Conservation (phyloP, 768 basidiomycete species). For the Pisolithus marmoratus region DNA sequence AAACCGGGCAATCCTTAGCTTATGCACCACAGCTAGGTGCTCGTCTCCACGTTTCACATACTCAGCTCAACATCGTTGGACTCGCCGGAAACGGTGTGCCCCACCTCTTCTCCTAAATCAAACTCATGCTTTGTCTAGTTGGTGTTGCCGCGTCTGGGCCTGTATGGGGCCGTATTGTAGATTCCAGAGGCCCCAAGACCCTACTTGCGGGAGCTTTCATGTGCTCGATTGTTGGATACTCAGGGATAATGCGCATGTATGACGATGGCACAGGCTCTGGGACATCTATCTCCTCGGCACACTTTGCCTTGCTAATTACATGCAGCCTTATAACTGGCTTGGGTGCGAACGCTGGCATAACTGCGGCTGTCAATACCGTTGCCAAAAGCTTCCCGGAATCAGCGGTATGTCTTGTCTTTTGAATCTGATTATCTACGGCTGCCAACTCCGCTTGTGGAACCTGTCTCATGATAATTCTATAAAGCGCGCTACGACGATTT, state of each 20-base stretch:
- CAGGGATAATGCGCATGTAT: constrained; percentile 60
- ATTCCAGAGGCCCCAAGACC: constrained; percentile 59
- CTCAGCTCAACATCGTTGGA: constrained; percentile 70
- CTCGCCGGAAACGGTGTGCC: constrained; percentile 60
- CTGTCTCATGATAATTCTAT: background rate
- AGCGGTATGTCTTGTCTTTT: constrained; percentile 37
- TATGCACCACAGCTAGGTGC: constrained; percentile 78
- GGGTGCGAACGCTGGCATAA: constrained; percentile 64
- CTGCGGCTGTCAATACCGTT: constrained; percentile 63
- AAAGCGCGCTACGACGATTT: constrained; percentile 66
- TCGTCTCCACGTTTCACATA: constrained; percentile 63
- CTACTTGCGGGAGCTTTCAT: constrained; percentile 52
- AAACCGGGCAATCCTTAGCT: constrained; percentile 32
- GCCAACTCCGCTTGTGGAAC: background rate
- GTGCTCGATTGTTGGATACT: constrained; percentile 60
- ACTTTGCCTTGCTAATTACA: constrained; percentile 44
- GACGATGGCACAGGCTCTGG: constrained; percentile 37
- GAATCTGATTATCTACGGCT: background rate
- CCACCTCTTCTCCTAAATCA: background rate
- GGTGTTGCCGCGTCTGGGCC: constrained; percentile 42
- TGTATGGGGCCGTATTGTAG: constrained; percentile 69
- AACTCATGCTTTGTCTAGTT: too few relatives aligned
- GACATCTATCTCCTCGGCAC: constrained; percentile 32
- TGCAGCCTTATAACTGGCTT: constrained; percentile 67
- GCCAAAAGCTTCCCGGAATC: constrained; percentile 74